phyloP scores from a whole-genome alignment of 1,139 yeast genomes.

The Debaryomyces psychrophilus region DNA sequence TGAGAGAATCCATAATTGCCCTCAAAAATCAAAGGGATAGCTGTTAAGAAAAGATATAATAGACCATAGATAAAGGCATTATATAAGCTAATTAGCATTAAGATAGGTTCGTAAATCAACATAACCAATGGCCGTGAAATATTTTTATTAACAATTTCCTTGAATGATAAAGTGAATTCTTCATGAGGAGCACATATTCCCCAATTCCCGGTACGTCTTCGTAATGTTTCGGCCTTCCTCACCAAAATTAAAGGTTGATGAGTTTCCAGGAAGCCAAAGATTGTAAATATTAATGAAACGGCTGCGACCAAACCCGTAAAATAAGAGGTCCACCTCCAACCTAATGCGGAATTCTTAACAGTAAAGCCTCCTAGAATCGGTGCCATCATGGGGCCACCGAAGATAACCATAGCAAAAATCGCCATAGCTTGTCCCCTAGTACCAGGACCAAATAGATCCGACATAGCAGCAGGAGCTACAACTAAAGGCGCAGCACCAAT shows the following conservation, averaged over 20 bases:
- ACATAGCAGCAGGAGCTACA: conserved; percentile 52
- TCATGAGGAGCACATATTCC: conserved; percentile 81
- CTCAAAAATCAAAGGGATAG: conserved; percentile 74
- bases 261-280: conserved; percentile 48
- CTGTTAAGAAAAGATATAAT: conserved; percentile 74
- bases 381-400: conserved; percentile 65
- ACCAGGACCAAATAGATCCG: conserved; percentile 39
- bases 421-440: conserved; percentile 42
- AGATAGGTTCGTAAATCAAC: conserved; percentile 73
- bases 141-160: conserved; percentile 66
- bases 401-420: conserved; percentile 38
- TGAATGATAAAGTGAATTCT: conserved; percentile 57
- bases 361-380: conserved; percentile 49
- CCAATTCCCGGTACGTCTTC: conserved; percentile 67
- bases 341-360: conserved; percentile 34
- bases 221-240: conserved; percentile 61
- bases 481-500: conserved; percentile 81
- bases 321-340: conserved; percentile 66
- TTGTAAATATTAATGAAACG: conserved; percentile 28
- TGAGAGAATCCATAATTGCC: conserved; percentile 56
- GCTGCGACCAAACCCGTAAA: conserved; percentile 54
- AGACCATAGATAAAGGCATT: conserved; percentile 84
- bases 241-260: conserved; percentile 56
- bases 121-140: conserved; percentile 69
- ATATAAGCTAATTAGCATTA: conserved; percentile 69